A percentile compares a stretch with the other conserved stretches of the same genome.
Conservation (phyloP, 371 early-diverging fungal genomes). For the Mucor piriformis region DNA sequence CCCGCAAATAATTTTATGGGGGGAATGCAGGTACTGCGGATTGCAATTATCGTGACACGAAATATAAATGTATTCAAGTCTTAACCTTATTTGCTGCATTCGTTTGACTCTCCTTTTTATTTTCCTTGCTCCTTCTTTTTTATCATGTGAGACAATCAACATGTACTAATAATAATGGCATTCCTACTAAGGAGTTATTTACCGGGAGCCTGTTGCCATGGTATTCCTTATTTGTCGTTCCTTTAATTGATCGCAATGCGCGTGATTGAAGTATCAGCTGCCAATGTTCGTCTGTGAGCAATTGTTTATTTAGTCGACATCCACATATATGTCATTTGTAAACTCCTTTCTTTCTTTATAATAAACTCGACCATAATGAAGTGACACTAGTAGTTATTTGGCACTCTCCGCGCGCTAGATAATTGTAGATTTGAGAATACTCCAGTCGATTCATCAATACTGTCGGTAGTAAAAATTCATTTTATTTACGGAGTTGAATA, state of each 20-base stretch:
- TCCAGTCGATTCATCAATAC: not conserved
- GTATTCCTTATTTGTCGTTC: too few species aligned
- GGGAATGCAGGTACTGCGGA: not conserved
- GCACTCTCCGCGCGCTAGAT: not conserved
- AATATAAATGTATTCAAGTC: not conserved
- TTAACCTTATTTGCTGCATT: not conserved
- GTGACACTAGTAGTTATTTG: too few species aligned
- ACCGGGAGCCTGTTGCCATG: too few species aligned
- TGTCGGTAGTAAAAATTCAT: slow-evolving; percentile 1
- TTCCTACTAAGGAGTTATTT: too few species aligned
- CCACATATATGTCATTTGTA: too few species aligned
- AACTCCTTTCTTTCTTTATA: not conserved
- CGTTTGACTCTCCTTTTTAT: not conserved
- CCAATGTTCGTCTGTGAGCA: too few species aligned
- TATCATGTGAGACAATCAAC: too few species aligned
- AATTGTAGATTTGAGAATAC: not conserved
- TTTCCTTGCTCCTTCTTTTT: not conserved
- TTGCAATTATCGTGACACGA: too few species aligned
- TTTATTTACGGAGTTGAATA: not conserved
- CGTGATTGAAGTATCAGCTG: too few species aligned
- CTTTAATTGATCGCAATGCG: too few species aligned
- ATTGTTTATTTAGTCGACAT: too few species aligned
- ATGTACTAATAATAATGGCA: too few species aligned
- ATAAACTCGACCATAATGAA: not conserved
- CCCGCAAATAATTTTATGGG: not conserved